Base-by-base conservation (phyloP, 768 basidiomycete genomes). In the Baorangia bicolor region DNA sequence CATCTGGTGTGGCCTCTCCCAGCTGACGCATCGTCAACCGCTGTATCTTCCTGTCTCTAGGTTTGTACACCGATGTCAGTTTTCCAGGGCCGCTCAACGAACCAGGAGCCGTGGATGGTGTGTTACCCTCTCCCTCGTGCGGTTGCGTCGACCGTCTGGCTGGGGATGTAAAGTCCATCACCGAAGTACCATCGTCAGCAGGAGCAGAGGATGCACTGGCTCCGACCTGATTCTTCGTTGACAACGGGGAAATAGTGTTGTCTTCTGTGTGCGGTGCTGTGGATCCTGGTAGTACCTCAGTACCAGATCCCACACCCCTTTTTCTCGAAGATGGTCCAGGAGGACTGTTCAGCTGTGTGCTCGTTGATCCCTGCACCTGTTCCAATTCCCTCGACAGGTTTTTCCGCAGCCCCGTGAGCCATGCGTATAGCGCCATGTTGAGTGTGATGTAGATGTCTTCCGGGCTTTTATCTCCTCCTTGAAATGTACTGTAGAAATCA, bases 1-100 rank as follows among this genome's bases (percentile, higher is more conserved):
- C 87, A 63, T 92, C 89, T 2, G 91, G 90, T 0, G 90, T 91
- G n/a, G 89, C 90, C 68, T 93, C 89, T 31, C 92, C 92, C 13
- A 94, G 75, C 67, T 93, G 92, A 27, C 88, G 82, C 83, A 92
- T 87, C 21, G 86, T 89, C 51, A 92, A 72, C n/a, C 88, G 82
- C 61, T 92, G 88, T 54, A 92, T 91, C 51, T 80, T 78, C 42
- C 90, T 78, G 23, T 74, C 73, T n/a, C 77, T 78, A 2, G 82
- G 81, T 49, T 72, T 72, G 68, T 90, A 92, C 18, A 77, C 68
- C 43, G 87, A 66, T 1, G 56, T 51, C 34, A 62, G 56, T 51
- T 64, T 70, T 37, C 57, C 55, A 13, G 39, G 27, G 12, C 56
- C n/a, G 7, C 39, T 45, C 47, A 16, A 38, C 23, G 49, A n/a